phyloP scores from a whole-genome alignment of 345 rosid genomes.

The Salix brachista region DNA sequence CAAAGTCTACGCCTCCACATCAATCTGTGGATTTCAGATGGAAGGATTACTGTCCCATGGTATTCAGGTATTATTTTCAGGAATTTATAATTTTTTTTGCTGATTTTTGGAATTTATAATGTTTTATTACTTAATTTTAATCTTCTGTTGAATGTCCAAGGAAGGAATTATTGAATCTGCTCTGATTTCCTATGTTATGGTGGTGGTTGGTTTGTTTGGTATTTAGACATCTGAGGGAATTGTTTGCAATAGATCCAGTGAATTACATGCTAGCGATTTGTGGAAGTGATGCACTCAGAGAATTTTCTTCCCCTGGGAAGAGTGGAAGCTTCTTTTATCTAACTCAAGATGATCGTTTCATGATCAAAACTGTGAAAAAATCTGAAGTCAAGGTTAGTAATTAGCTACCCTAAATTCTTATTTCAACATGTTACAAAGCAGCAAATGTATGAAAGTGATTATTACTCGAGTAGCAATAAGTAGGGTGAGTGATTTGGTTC shows the following conservation, averaged over 20 bases:
- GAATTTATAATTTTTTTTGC: background rate
- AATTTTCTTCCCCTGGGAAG: slow-evolving; percentile 72
- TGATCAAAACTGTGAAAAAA: slow-evolving; percentile 71
- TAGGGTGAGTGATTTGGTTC: background rate
- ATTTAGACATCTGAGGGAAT: slow-evolving; percentile 56
- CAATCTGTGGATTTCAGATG: slow-evolving; percentile 60
- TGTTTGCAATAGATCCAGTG: slow-evolving; percentile 56
- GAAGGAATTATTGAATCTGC: no score
- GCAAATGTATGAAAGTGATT: background rate
- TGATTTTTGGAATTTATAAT: background rate
- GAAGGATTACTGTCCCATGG: slow-evolving; percentile 81
- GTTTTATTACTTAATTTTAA: slow-evolving; percentile 1
- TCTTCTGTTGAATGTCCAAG: no score
- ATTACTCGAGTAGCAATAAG: background rate
- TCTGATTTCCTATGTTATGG: slow-evolving; percentile 17
- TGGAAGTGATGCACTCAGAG: slow-evolving; percentile 65
- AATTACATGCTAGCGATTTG: slow-evolving; percentile 70
- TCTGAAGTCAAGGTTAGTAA: slow-evolving; percentile 66
- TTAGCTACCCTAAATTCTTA: background rate
- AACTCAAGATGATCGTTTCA: slow-evolving; percentile 62
- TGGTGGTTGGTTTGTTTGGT: slow-evolving; percentile 28
- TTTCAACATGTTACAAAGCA: background rate
- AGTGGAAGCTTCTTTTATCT: slow-evolving; percentile 70
- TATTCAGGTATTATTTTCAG: slow-evolving; percentile 45
- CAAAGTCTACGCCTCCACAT: slow-evolving; percentile 70